Conservation (phyloP, 352 stramenopile genomes). For the Globisporangium heterothallicum region DNA sequence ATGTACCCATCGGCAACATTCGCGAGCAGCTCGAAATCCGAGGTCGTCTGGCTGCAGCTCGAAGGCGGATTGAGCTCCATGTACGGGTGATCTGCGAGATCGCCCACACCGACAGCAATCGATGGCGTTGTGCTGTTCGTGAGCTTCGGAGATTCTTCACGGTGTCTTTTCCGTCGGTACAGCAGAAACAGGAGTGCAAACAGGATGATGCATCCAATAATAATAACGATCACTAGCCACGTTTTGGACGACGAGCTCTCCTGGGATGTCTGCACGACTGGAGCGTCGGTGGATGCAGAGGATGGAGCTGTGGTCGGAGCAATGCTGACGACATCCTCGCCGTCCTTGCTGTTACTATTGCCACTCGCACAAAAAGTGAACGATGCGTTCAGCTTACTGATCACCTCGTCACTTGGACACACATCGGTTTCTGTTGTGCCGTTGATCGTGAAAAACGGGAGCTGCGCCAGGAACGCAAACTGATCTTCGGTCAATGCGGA, state of each 20-base stretch:
- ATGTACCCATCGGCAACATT: conserved; percentile 67
- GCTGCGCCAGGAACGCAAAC: conserved; percentile 49
- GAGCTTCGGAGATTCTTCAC: conserved; percentile 42
- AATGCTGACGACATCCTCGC: conserved; percentile 12
- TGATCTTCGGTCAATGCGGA: conserved; percentile 38
- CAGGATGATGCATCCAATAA: conserved; percentile 28
- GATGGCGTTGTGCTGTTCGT: conserved; percentile 41
- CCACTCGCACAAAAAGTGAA: conserved; percentile 49
- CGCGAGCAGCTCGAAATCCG: conserved; percentile 65
- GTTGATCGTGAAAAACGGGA: conserved; percentile 45
- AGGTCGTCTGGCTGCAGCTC: conserved; percentile 62
- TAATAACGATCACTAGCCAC: conserved; percentile 41
- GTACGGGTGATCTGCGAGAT: conserved; percentile 53
- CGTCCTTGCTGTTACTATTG: no score
- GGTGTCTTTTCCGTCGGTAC: conserved; percentile 33
- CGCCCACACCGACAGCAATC: conserved; percentile 52
- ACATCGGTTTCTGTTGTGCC: conserved; percentile 41
- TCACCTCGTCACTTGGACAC: conserved; percentile 39
- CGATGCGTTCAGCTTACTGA: conserved; percentile 38
- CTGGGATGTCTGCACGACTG: neutral
- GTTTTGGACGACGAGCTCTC: conserved; percentile 19
- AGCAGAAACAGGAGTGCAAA: conserved; percentile 26
- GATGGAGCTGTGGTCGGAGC: conserved; percentile 6
- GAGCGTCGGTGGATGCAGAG: conserved; percentile 4
- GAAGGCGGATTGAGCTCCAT: conserved; percentile 44